Conservation (phyloP, 805 yeast genomes). For the Starmerella bacillaris region DNA sequence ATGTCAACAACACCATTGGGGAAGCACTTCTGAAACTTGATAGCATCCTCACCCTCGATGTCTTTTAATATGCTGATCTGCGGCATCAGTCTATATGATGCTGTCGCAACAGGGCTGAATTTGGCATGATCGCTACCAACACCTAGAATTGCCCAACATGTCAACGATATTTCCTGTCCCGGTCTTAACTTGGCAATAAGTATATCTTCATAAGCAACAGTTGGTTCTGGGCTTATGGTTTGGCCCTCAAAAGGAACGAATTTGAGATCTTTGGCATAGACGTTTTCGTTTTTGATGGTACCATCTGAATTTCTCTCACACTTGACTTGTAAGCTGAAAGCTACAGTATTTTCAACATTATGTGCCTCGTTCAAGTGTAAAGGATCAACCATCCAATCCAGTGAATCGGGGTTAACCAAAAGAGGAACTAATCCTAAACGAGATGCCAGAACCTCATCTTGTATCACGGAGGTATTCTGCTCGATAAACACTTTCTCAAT, state of each 20-base stretch:
- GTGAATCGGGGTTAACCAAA: conserved; percentile 73
- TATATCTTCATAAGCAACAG: conserved; percentile 62
- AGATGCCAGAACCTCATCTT: conserved; percentile 91
- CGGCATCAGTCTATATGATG: conserved; percentile 85
- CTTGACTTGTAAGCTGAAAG: conserved; percentile 57
- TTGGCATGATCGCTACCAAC: conserved; percentile 92
- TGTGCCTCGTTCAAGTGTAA: conserved; percentile 23
- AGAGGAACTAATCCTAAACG: conserved; percentile 86
- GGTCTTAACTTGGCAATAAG: conserved; percentile 85
- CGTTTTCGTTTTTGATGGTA: conserved; percentile 64
- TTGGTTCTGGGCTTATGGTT: conserved; percentile 44
- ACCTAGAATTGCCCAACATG: conserved; percentile 83
- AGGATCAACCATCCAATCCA: conserved; percentile 45
- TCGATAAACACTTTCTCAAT: conserved; percentile 79
- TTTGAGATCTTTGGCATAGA: conserved; percentile 75
- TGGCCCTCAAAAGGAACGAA: conserved; percentile 89
- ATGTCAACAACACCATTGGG: conserved; percentile 70
- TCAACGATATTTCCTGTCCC: conserved; percentile 82
- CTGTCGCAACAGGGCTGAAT: conserved; percentile 92
- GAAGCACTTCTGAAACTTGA: conserved; percentile 71
- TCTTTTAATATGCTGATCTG: conserved; percentile 43
- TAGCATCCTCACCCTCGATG: conserved; percentile 59
- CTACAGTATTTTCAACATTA: conserved; percentile 80
- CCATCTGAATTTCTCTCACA: conserved; percentile 83
- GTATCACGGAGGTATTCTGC: conserved; percentile 91